Evolutionary conservation across 2,329 filamentous ascomycete genomes (phyloP).

Genomic region (Graphilbum fragrans): DNA sequence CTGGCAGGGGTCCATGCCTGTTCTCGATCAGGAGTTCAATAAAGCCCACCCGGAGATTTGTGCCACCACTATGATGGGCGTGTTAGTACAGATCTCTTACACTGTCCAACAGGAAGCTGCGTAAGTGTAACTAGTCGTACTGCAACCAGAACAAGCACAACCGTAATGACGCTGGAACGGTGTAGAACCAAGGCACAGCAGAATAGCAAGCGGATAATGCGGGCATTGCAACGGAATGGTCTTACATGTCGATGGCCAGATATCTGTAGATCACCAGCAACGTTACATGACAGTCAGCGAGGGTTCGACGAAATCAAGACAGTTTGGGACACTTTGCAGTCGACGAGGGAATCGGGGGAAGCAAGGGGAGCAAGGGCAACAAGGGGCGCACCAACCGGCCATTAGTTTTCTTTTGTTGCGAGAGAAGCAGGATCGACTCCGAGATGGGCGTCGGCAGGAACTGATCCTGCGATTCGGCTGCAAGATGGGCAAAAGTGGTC

Average conservation of each 20-base stretch:
- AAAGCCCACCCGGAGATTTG: slow-evolving; percentile 57
- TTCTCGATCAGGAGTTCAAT: slow-evolving; percentile 40
- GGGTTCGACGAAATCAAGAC: slow-evolving; percentile 3
- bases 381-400: slow-evolving; percentile 22
- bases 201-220: too few relatives aligned
- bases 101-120: too few relatives aligned
- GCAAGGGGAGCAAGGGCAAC: not conserved
- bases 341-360: not conserved
- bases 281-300: slow-evolving; percentile 8
- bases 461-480: slow-evolving; percentile 39
- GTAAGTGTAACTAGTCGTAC: too few relatives aligned
- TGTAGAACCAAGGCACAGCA: too few relatives aligned
- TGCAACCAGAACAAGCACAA: too few relatives aligned
- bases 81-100: too few relatives aligned
- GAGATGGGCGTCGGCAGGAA: slow-evolving; percentile 51
- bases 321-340: too few relatives aligned
- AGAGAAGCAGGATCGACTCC: slow-evolving; percentile 42
- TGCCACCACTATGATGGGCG: slow-evolving; percentile 41
- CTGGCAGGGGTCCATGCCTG: slow-evolving; percentile 10
- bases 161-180: too few relatives aligned
- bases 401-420: slow-evolving; percentile 23
- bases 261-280: slow-evolving; percentile 26
- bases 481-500: slow-evolving; percentile 33
- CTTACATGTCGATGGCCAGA: slow-evolving; percentile 55
- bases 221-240: not conserved